Base-by-base conservation (phyloP, 2,329 filamentous ascomycete genomes). In the Tricladium varicosporioides region DNA sequence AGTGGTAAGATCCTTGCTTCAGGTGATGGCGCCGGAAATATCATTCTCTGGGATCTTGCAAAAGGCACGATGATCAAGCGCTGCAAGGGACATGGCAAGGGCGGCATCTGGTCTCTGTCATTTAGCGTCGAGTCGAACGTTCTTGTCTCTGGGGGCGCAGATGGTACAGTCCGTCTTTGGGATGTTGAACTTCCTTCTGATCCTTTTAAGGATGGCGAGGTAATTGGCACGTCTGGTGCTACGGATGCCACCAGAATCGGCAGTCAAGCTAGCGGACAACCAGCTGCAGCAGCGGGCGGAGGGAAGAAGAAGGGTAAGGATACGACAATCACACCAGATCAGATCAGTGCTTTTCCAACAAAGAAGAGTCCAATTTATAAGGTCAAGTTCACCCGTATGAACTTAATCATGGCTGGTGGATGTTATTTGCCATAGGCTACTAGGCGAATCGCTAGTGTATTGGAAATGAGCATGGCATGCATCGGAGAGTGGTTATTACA, bases 311-410 rank as follows among this genome's bases (percentile, higher is more conserved):
- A 91, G 72, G 84, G 83, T 55, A 97, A 97, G 73, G 93, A 97
- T 67, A 90, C 92, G 3, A 90, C 91, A 67, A 88, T 96, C 46
- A 92, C 88, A 0, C 87, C 92, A 0, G 94, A 99, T 69, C 94
- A 97, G 74, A 95, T 99, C 74, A 91, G 86, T 62, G 92, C 91
- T 0, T 97, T 97, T 70, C 87, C 91, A 0, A 97, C 94, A 3
- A 99, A 99, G 82, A 96, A 96, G 76, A 93, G 89, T 14, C 92
- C 93, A 0, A 90, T 97, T 10, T 90, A 95, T 74, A 94, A 93
- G 74, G 92, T 96, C 53, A 85, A 88, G 68, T 97, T 97, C 68
- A 97, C 94, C 2, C 81, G 91, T 59, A 97, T 96, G 91, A 99
- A 99, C 71, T 74, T 97, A 63, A 88, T 97, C 11, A 79, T 97